Base-by-base conservation (phyloP, 495 filamentous ascomycete genomes). In the Polyplosphaeria fusca region DNA sequence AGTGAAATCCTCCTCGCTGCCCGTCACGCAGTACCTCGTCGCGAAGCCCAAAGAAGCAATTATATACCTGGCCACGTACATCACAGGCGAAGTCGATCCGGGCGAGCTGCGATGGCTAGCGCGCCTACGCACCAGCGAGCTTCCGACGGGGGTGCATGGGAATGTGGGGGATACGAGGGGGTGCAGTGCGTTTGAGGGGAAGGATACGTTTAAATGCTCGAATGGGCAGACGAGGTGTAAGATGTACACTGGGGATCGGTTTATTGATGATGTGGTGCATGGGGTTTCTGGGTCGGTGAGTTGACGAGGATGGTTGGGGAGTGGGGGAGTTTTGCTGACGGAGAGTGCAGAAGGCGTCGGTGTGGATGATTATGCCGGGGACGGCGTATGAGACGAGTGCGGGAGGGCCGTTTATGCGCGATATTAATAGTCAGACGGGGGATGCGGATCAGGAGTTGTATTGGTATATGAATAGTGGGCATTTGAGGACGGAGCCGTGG, bases 401-500 rank as follows among this genome's bases (percentile, higher is more conserved):
- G 11, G 32, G 57, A 19, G 57, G 57, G 2, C 57, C 57, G 1
- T 60, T 60, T 28, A 60, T 60, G 57, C 57, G 57, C 43, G 57
- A 60, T 35, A 60, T 60, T 23, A 60, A 60, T 25, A 54, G 44
- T 35, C 57, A 60, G 19, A 59, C 47, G 18, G 44, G 42, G 3
- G 27, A 30, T 28, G 44, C 22, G 13, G 49, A 60, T 30, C 49
- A 60, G 19, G 57, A 60, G 25, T 25, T 60, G 9, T 60, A 60
- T 37, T 60, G 57, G 57, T 60, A 60, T 28, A 60, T 60, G 57
- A 60, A 60, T 19, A 54, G 48, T 23, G 57, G 57, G 19, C 57
- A 60, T 44, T 41, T 60, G 12, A 47, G 57, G 25, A 60, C 57
- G 0, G 57, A 60, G 22, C 57, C 57, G 12, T 60, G 57, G 57